Base-by-base conservation (phyloP, 208 protist genomes). In the Leishmania tropica region DNA sequence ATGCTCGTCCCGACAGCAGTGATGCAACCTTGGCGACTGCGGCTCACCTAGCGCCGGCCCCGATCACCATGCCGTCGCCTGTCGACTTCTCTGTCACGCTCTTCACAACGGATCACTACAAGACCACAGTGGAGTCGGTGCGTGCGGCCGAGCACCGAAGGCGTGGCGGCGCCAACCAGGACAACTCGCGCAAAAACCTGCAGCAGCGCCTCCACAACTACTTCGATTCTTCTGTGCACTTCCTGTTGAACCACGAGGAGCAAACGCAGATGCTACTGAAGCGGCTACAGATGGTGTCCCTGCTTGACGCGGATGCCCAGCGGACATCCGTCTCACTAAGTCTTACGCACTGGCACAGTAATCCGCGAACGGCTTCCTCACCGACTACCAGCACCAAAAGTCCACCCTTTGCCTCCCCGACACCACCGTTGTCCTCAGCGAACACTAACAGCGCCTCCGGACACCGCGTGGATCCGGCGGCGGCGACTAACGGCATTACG, bases 171-270 rank as follows among this genome's bases (percentile, higher is more conserved):
- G 80, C 76, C n/a, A 76, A 84, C 56, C 79, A 82, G 62, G 74
- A 78, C 7, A 51, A 42, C 21, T 86, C 85, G 11, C 91, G 91
- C 64, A 73, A 68, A 1, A 83, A 83, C 35, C 73, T 91, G 79
- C 88, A 91, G 83, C 84, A 90, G 75, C 62, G 86, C 28, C 72
- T 89, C 45, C 75, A 77, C 56, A 94, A 91, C 87, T 89, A 92
- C 79, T 95, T 97, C 83, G 89, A 89, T 67, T 94, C 94, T 4
- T 85, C 84, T 5, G 94, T 92, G 78, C 54, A 82, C 75, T 97
- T 96, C 84, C 51, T 95, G 48, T 83, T 96, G 53, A 87, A 94
- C 82, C 92, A 97, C 80, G 81, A 80, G 37, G 85, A 88, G 75
- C 89, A 92, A 78, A 95, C 91, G 19, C 82, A 86, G 28, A 79